These are phyloP conservation scores for Phyllosticta citrichinensis DNA, from an alignment of 2,329 filamentous ascomycete genomes.

Conservation along the genomic window DNA sequence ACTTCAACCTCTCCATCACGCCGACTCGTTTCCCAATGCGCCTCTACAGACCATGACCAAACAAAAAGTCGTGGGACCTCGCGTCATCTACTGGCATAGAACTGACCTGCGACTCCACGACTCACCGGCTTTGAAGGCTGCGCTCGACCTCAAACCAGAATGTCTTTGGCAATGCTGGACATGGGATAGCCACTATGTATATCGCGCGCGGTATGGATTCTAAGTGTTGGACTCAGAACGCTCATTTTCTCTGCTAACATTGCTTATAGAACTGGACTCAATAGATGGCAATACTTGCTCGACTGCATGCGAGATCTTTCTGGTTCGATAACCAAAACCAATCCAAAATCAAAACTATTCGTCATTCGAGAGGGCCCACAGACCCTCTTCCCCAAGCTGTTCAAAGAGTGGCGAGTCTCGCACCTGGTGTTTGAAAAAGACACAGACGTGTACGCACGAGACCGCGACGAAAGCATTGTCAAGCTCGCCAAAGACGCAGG, in stretches of 20 bases:
- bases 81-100: slow-evolving; percentile 50
- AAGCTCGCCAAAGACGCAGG: slow-evolving; percentile 53
- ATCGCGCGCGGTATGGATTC: slow-evolving; percentile 39
- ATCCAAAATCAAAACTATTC: slow-evolving; percentile 59
- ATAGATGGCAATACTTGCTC: slow-evolving; percentile 66
- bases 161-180: slow-evolving; percentile 68
- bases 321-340: slow-evolving; percentile 55
- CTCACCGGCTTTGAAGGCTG: slow-evolving; percentile 62
- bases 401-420: slow-evolving; percentile 62
- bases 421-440: slow-evolving; percentile 74
- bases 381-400: slow-evolving; percentile 60
- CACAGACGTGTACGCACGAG: slow-evolving; percentile 60
- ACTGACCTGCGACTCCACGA: slow-evolving; percentile 71
- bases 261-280: slow-evolving; percentile 50
- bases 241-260: neutral
- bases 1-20: neutral
- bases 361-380: slow-evolving; percentile 63
- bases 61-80: neutral
- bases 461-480: slow-evolving; percentile 51
- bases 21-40: neutral
- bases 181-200: slow-evolving; percentile 75
- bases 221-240: neutral
- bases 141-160: slow-evolving; percentile 57
- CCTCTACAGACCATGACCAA: neutral
- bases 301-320: slow-evolving; percentile 67